Percentiles rank a stretch among this genome's conserved stretches.
These are phyloP conservation scores for Capsicum rhomboideum DNA, from an alignment of 257 asterid species.

Conservation along the genomic window DNA sequence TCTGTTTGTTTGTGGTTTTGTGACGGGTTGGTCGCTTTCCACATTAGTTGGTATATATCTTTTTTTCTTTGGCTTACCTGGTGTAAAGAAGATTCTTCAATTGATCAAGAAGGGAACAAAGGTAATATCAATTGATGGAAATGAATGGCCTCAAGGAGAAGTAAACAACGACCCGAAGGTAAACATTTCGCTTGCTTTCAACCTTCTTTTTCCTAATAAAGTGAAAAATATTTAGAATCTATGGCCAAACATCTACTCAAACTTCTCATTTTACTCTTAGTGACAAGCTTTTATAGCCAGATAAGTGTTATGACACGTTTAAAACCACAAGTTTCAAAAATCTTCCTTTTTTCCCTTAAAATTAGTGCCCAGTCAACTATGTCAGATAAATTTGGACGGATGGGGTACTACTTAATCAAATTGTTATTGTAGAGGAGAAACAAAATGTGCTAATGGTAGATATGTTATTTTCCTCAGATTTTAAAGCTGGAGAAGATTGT, in stretches of 20 bases:
- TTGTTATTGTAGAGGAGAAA: neutral
- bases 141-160: neutral
- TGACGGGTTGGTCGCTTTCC: neutral
- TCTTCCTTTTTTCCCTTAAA: neutral
- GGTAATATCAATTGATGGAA: neutral
- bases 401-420: neutral
- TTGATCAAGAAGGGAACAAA: neutral
- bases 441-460: neutral
- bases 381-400: neutral
- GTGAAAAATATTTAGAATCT: no score
- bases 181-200: neutral
- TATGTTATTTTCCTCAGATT: neutral
- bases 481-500: neutral
- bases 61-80: neutral
- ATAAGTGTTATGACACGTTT: neutral
- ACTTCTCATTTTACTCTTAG: neutral
- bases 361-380: neutral
- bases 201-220: neutral
- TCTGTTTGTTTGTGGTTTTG: neutral
- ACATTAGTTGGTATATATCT: neutral
- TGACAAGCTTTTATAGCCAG: neutral
- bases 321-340: neutral
- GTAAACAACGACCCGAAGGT: neutral
- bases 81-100: neutral
- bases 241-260: no score